Base-by-base conservation (phyloP, 1,284 basidiomycete genomes). In the Boletus sp. region DNA sequence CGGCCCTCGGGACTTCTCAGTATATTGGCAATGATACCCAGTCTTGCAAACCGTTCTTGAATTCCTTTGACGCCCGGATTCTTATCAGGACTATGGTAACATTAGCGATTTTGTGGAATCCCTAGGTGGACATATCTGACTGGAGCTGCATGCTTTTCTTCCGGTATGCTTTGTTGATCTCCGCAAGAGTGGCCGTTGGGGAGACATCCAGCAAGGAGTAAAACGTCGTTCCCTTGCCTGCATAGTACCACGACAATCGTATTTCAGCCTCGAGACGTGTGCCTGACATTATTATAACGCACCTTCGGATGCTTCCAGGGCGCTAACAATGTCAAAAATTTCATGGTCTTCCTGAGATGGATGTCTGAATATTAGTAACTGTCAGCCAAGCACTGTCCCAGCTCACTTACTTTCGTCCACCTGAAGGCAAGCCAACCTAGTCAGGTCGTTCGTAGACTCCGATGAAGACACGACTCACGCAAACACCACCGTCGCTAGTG, bases 251-350 rank as follows among this genome's bases (percentile, higher is more conserved):
- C 4, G 19, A 10, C 25, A 34, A 12, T 14, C 23, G 40, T 16
- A 35, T 22, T 41, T 43, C 22, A 61, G 36, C 33, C n/a, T 44
- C 33, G 14, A 30, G 32, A 8, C 29, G 32, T 4, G 22, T 40
- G 20, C 40, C 35, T 27, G 36, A 37, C 45, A 41, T 40, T 36
- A 25, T 35, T 23, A 23, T 38, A 39, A 54, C 64, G 39, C 46
- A 82, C 91, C 94, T 74, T 95, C 93, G 2, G 88, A 74, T 1
- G 73, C 71, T 69, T 95, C 85, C 27, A 97, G 69, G 6, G 80
- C 88, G 54, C 80, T 80, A 49, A 96, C 93, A n/a, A 97, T 77
- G 70, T 96, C 94, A 62, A 97, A 97, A 45, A 97, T 94, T 69
- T 97, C 94, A 73, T 94, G 78, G 72, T 94, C 91, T 68, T 93